Conservation (phyloP, 1,139 yeast genomes). For the Candida anutae region DNA sequence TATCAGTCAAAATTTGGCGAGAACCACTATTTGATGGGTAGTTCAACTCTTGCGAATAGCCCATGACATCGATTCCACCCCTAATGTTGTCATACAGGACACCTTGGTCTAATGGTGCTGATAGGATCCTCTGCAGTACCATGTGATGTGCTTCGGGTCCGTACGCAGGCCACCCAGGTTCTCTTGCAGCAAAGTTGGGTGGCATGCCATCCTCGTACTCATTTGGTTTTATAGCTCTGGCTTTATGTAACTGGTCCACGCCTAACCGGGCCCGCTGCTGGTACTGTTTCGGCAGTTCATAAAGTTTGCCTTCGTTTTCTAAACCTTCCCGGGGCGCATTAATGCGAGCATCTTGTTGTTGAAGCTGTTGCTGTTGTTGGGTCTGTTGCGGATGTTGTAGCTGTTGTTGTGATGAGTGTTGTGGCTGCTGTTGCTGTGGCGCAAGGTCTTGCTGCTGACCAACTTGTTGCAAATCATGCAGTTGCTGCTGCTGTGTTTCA, state of each 20-base stretch:
- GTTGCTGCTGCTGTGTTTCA: conserved; percentile 5
- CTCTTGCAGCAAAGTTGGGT: no score
- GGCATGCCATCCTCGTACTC: no score
- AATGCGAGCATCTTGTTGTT: conserved; percentile 9
- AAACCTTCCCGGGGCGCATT: not conserved
- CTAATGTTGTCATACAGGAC: no score
- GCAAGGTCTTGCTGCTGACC: conserved; percentile 2
- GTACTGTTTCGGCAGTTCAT: not conserved
- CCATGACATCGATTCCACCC: no score
- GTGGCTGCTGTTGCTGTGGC: conserved; percentile 2
- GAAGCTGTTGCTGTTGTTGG: conserved; percentile 8
- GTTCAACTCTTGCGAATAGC: no score
- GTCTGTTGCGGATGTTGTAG: conserved; percentile 3
- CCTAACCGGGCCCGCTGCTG: not conserved
- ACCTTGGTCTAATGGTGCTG: no score
- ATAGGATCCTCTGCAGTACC: no score
- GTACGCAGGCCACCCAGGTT: no score
- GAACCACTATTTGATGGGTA: no score
- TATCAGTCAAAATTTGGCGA: no score
- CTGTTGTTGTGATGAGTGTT: conserved; percentile 3
- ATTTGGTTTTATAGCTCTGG: no score
- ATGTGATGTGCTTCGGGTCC: no score
- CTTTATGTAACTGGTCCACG: not conserved
- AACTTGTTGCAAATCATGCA: conserved; percentile 1
- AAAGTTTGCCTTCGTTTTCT: not conserved